These are phyloP conservation scores for Anisodus tanguticus DNA, from an alignment of 257 asterid genomes.

Conservation along the genomic window DNA sequence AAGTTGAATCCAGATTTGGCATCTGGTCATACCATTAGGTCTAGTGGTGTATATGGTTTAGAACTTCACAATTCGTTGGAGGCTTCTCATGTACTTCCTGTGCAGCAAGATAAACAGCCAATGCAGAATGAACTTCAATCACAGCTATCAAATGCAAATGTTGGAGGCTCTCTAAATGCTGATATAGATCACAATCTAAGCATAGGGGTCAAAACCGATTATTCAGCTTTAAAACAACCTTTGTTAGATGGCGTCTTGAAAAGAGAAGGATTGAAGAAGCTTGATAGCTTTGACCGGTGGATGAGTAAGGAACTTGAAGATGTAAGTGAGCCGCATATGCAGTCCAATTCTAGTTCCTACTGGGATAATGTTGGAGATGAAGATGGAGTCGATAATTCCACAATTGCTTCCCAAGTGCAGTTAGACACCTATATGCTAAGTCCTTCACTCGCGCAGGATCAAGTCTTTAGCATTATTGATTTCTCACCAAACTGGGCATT, in stretches of 20 bases:
- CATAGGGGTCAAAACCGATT: slow-evolving; percentile 52
- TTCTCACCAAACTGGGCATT: slow-evolving; percentile 87
- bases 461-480: slow-evolving; percentile 78
- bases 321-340: slow-evolving; percentile 69
- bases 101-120: slow-evolving; percentile 48
- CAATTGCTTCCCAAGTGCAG: slow-evolving; percentile 57
- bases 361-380: slow-evolving; percentile 83
- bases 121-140: slow-evolving; percentile 48
- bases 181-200: slow-evolving; percentile 46
- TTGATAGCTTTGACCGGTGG: slow-evolving; percentile 98
- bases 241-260: slow-evolving; percentile 58
- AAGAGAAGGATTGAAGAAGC: slow-evolving; percentile 76
- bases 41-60: slow-evolving; percentile 44
- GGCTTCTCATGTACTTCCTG: slow-evolving; percentile 40
- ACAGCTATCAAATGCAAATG: slow-evolving; percentile 43
- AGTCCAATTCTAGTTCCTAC: slow-evolving; percentile 62
- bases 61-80: slow-evolving; percentile 44
- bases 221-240: slow-evolving; percentile 65
- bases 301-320: slow-evolving; percentile 93
- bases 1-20: slow-evolving; percentile 46
- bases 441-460: slow-evolving; percentile 88
- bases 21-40: slow-evolving; percentile 49
- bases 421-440: slow-evolving; percentile 65
- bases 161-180: slow-evolving; percentile 47
- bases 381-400: slow-evolving; percentile 62